Base-by-base conservation (phyloP, 2,329 filamentous ascomycete species). In the Parafenestella ontariensis region DNA sequence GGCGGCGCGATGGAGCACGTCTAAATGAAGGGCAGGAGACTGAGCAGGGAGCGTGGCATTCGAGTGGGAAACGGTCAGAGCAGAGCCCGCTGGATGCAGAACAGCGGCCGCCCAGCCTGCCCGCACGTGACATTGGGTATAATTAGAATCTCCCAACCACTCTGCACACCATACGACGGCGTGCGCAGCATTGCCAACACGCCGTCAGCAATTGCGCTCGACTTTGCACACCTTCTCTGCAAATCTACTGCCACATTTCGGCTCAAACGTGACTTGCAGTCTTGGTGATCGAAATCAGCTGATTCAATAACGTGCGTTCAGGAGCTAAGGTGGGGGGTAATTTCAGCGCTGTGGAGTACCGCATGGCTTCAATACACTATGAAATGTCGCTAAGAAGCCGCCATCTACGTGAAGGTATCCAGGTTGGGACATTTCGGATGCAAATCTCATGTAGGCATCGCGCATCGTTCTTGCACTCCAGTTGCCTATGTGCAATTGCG, bases 91-190 rank as follows among this genome's bases (percentile, higher is more conserved):
- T 34, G 31, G 31, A 10, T 34, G 31, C 31, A 34, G 13, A n/a
- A 15, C 31, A 5, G 51, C 36, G 43, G 46, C 48, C 47, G 58
- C 58, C 58, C 54, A 61, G 58, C 42, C 41, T 15, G 17, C 36
- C 26, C 5, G 43, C 58, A 56, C 58, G 58, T 58, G 58, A 61
- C 41, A 33, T 42, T 29, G 17, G 24, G 41, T 58, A 58, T 54
- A 47, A 52, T 54, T 60, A 54, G 50, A 53, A 37, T 47, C 41
- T 45, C 45, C 41, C 37, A 52, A 37, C 49, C 49, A 52, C 49
- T 46, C 20, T 21, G 10, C 8, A 18, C 10, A 23, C 47, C 24
- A 43, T 55, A 15, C 41, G 17, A 6, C 24, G 23, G 18, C 21
- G 23, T 26, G 5, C 9, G n/a, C 13, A 13, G 21, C 41, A 29